Percentiles rank a stretch among this genome's conserved stretches.
Evolutionary conservation across 169 alveolate species (phyloP).

Genomic region (Eimeria sp.): DNA sequence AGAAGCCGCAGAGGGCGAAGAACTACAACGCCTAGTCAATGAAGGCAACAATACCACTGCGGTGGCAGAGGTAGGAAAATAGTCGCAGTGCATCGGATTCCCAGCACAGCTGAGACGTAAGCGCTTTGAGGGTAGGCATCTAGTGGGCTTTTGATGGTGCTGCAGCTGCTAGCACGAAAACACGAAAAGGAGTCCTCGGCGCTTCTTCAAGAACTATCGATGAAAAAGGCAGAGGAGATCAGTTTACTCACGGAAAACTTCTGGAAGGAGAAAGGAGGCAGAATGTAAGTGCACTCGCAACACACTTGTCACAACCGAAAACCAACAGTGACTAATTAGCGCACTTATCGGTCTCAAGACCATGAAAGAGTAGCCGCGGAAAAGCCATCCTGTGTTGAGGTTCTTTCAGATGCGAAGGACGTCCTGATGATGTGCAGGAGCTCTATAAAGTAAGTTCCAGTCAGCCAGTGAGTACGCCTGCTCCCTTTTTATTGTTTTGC

Average conservation of each 20-base stretch:
- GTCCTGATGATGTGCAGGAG: constrained; percentile 36
- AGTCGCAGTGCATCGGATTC: background rate
- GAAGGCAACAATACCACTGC: constrained; percentile 61
- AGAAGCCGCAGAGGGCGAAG: constrained; percentile 19
- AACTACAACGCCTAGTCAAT: constrained; percentile 44
- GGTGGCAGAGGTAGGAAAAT: constrained; percentile 37
- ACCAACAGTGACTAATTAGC: background rate
- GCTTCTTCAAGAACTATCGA: constrained; percentile 53
- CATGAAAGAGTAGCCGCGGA: background rate
- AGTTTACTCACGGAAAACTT: constrained; percentile 41
- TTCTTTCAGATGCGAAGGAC: constrained; percentile 41
- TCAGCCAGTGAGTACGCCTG: background rate
- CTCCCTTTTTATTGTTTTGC: background rate
- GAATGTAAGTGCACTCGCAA: constrained; percentile 4
- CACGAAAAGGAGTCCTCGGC: constrained; percentile 13
- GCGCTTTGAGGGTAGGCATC: background rate
- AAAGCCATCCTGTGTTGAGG: background rate
- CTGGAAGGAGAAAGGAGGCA: constrained; percentile 62
- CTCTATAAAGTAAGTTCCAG: constrained; percentile 48
- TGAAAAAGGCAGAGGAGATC: constrained; percentile 65
- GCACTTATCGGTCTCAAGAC: background rate
- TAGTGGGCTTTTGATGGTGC: background rate
- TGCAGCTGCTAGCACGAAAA: constrained; percentile 68
- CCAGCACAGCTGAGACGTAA: background rate
- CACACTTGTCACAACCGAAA: background rate